Conservation (phyloP, 768 basidiomycete species). For the Tulasnella sp. region DNA sequence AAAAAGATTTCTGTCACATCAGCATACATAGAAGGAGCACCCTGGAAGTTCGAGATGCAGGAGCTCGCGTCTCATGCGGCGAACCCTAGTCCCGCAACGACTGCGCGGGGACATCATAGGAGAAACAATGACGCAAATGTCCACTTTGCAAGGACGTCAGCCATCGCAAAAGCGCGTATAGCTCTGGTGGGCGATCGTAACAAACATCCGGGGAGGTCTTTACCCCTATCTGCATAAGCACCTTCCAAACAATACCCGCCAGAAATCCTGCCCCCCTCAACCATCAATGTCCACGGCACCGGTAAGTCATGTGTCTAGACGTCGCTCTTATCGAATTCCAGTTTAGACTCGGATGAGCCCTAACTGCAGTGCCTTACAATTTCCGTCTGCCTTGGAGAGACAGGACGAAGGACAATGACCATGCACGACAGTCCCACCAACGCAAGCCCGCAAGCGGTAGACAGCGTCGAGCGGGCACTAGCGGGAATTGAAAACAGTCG, state of each 20-base stretch:
- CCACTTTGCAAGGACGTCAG: neutral
- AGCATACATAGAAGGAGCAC: neutral
- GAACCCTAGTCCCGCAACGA: neutral
- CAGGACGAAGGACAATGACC: neutral
- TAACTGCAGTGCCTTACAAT: neutral
- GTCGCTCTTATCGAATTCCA: conserved; percentile 4
- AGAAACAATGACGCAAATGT: neutral
- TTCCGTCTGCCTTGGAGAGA: neutral
- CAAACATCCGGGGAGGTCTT: conserved; percentile 1
- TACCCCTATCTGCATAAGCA: neutral
- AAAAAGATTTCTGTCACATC: neutral
- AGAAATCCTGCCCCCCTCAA: neutral
- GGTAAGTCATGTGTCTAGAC: conserved; percentile 5
- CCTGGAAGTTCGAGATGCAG: neutral
- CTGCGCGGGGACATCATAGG: conserved; percentile 10
- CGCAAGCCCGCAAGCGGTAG: neutral
- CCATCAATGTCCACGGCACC: conserved; percentile 5
- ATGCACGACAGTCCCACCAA: neutral
- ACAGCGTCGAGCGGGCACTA: neutral
- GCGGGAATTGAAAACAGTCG: neutral
- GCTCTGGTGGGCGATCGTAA: neutral
- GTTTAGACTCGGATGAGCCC: neutral
- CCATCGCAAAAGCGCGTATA: neutral
- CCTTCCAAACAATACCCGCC: neutral
- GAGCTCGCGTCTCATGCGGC: neutral